Conservation (phyloP, 768 basidiomycete species). For the Amylocystis lapponica region DNA sequence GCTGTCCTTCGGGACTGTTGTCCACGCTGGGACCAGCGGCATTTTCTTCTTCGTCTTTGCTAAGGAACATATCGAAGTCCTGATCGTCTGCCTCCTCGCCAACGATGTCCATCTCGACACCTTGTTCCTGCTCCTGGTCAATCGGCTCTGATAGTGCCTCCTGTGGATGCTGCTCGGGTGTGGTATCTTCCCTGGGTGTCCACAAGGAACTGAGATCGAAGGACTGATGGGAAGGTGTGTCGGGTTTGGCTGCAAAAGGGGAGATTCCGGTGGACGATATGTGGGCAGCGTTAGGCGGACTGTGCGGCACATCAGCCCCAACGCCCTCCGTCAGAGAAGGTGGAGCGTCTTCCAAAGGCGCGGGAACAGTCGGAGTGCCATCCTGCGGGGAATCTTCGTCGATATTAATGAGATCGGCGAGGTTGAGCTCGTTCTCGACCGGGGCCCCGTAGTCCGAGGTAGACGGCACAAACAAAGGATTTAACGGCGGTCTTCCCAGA, state of each 20-base stretch:
- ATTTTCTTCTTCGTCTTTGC: slow-evolving; percentile 49
- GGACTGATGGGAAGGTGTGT: slow-evolving; percentile 42
- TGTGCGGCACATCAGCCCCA: slow-evolving; percentile 1
- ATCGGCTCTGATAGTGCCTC: slow-evolving; percentile 8
- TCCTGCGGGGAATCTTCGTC: slow-evolving; percentile 54
- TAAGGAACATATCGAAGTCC: slow-evolving; percentile 84
- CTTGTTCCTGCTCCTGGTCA: slow-evolving; percentile 29
- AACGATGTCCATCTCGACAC: slow-evolving; percentile 34
- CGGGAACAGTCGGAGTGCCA: slow-evolving; percentile 7
- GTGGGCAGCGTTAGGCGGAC: slow-evolving; percentile 3
- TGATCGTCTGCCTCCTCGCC: slow-evolving; percentile 55
- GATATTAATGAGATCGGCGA: slow-evolving; percentile 72
- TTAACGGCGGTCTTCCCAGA: slow-evolving; percentile 22
- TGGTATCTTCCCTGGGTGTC: slow-evolving; percentile 39
- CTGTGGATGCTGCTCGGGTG: slow-evolving; percentile 14
- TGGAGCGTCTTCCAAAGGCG: slow-evolving; percentile 7
- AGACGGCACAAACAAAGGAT: slow-evolving; percentile 32
- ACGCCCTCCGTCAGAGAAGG: neutral
- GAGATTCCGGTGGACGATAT: slow-evolving; percentile 24
- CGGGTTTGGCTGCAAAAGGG: slow-evolving; percentile 32
- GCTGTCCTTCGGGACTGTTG: slow-evolving; percentile 34
- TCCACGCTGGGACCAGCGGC: slow-evolving; percentile 14
- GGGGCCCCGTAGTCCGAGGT: slow-evolving; percentile 33
- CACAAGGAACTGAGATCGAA: slow-evolving; percentile 75
- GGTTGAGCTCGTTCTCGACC: slow-evolving; percentile 60